Evolutionary conservation across 164 flowering plant genomes (phyloP), one percentile per base, ranked within the genome.

Genomic region (Taxillus chinensis): DNA sequence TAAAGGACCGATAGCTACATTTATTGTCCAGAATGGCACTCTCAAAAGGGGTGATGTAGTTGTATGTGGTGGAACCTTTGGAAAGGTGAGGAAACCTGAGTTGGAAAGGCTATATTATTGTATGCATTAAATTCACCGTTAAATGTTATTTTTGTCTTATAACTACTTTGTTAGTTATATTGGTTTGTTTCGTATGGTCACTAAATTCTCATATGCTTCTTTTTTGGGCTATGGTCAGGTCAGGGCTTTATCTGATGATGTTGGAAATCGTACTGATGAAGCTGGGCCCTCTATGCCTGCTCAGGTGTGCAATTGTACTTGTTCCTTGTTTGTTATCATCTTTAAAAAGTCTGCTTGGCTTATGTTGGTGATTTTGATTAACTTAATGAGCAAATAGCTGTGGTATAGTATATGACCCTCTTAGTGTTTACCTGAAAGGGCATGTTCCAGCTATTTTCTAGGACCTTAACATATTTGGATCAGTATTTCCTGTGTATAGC

Each of bases 11-110:
- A 74, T 85, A 38, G 93, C 92, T 55, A 90, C 95, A 62, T 85
- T 92, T 68, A 90, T 92, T 60, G 86, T 90, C 64, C 98, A 92
- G 76, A 92, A 87, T 74, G 98, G 98, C 43, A 92, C 96, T 13
- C 84, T 92, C 12, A 92, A 71, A 76, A 81, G 66, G 61, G 96
- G 98, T 63, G 92, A 90, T 64, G 63, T 88, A 12, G 79, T 92
- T 38, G 90, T 83, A 49, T 90, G 93, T 78, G 98, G 98, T 37
- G 95, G 79, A 78, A 83, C 96, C 52, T 90, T 79, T 75, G 98
- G 98, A 77, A 92, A 90, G 98, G 96, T 92, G 67, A 50, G 82
- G 62, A 39, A 15, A 41, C 61, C 38, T 12, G 55, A 60, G 15
- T 60, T 39, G 51, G 45, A 6, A 65, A 58, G 5, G 54, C 41